Base-by-base conservation (phyloP, 345 rosid species). In the Eucalyptus cloeziana region DNA sequence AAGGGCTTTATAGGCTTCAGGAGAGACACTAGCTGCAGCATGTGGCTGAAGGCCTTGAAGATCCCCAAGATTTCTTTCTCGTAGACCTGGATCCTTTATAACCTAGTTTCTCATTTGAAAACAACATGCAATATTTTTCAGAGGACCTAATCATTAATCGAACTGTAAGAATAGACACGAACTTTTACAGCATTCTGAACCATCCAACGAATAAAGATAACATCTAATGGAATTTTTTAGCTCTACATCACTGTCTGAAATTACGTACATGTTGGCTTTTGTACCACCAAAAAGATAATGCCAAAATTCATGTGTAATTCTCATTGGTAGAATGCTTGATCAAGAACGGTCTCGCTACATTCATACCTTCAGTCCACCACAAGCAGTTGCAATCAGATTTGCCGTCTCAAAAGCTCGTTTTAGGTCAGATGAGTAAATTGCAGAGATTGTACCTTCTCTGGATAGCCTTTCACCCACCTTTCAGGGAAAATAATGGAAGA, bases 401-500 rank as follows among this genome's bases (percentile, higher is more conserved):
- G 99, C 99, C 19, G 99, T 96, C 91, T 92, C 97, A 58, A 91
- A 90, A 43, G 98, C 99, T 91, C 98, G 95, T 90, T 96, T 96
- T 90, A 97, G 91, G 89, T 97, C 97, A 91, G 99, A 97, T 89
- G 98, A 94, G 90, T 96, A 97, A 2, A 97, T 91, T 58, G 89
- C 93, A 86, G 96, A 92, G 87, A 95, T 88, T 89, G 94, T 94
- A 67, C 92, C 92, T 89, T 95, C 99, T 89, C 90, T 90, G 37
- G 96, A 92, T 64, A 97, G 90, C 80, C 97, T 91, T 17, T 93
- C 93, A 43, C 97, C 99, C 79, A 95, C 96, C 98, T 97, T 90
- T 43, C 49, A 10, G 47, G 76, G 87, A 89, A 86, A 86, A 69
- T 25, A 27, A 21, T 16, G 10, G 13, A 86, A 86, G 79, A 58